Evolutionary conservation across 805 yeast genomes (phyloP).

Genomic region (Deakozyma indianensis): DNA sequence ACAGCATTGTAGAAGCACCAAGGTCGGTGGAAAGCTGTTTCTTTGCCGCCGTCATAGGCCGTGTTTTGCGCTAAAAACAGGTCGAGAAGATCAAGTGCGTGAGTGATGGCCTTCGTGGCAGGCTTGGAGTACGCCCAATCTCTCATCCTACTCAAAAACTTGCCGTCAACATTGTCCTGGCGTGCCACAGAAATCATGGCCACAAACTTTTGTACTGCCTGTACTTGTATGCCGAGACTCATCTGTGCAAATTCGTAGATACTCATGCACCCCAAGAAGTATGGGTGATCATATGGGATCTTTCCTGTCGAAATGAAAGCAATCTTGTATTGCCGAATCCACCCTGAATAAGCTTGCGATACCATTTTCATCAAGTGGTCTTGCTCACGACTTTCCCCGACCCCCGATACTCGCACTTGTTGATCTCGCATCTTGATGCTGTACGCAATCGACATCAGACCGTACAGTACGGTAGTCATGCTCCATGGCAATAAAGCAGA

Average conservation of each 20-base stretch:
- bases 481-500: slow-evolving; percentile 13
- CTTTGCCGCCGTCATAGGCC: slow-evolving; percentile 11
- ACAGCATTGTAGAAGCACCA: slow-evolving; percentile 12
- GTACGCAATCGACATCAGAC: slow-evolving; percentile 13
- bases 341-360: slow-evolving; percentile 11
- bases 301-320: slow-evolving; percentile 11
- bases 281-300: slow-evolving; percentile 13
- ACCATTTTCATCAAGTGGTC: slow-evolving; percentile 4
- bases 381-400: slow-evolving; percentile 2
- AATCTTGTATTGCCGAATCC: slow-evolving; percentile 12
- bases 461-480: slow-evolving; percentile 15
- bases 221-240: slow-evolving; percentile 9
- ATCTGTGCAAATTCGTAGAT: slow-evolving; percentile 15
- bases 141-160: slow-evolving; percentile 2
- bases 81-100: slow-evolving; percentile 13
- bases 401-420: slow-evolving; percentile 4
- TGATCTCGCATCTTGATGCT: slow-evolving; percentile 10
- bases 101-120: slow-evolving; percentile 9
- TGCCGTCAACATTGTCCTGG: not conserved
- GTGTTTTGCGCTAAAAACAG: slow-evolving; percentile 10
- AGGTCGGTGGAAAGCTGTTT: slow-evolving; percentile 14
- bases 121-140: slow-evolving; percentile 6
- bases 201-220: slow-evolving; percentile 7
- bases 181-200: slow-evolving; percentile 2
- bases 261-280: slow-evolving; percentile 13